Base-by-base conservation (phyloP, 2,329 filamentous ascomycete genomes). In the Setomelanomma holmii region DNA sequence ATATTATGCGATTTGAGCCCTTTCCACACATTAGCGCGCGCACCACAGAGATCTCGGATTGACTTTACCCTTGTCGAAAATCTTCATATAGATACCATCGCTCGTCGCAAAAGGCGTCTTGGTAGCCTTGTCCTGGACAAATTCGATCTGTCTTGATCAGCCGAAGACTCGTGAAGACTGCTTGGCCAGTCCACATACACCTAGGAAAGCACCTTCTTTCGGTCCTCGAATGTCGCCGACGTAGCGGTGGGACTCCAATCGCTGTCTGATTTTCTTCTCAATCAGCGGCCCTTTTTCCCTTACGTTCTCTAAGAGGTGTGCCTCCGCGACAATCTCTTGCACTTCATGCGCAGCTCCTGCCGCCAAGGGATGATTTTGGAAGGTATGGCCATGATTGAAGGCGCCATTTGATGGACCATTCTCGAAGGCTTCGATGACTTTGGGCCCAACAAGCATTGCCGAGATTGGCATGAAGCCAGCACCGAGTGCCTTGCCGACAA, bases 401-500 rank as follows among this genome's bases (percentile, higher is more conserved):
- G 71, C 69, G 0, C 80, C 80, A 36, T 63, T 79, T 51, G 75
- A 74, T 1, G 53, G 48, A 5, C 56, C 56, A 71, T 72, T 34
- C 53, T 76, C 36, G 11, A 86, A 70, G 1, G 75, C 73, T 17
- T 83, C 71, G 16, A 83, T 75, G 3, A 89, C 77, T n/a, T 73
- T 76, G 1, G 75, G 64, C 17, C 79, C 79, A 1, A 85, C 77
- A 1, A 90, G 75, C 19, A 89, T 76, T 0, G 79, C 87, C 0
- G 87, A 84, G 7, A 89, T 78, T 0, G 86, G 81, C 35, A 80
- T 79, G 55, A 85, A 89, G 0, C 88, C 88, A 16, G 82, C 87
- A 0, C 83, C 86, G 0, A 90, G 76, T 0, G 84, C 85, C 67
- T 91, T 90, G 0, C 85, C 88, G 8, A 89, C 75, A 0, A 86